phyloP scores from a whole-genome alignment of 1,139 yeast genomes.

The Ashbya aceris region DNA sequence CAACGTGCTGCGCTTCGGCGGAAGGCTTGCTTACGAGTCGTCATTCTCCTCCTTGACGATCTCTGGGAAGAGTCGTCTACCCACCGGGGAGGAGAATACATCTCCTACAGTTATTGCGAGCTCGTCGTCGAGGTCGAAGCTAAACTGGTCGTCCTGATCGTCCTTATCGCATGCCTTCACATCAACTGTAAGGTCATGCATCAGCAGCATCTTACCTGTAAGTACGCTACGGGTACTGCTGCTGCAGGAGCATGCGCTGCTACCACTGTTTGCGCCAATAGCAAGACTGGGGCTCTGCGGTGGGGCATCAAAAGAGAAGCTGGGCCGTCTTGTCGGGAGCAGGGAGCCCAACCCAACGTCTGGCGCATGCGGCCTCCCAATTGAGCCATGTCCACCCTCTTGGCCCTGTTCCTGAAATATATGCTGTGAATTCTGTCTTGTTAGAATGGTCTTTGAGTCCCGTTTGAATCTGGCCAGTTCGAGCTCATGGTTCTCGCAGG shows the following conservation, averaged over 20 bases:
- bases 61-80: background rate
- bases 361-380: background rate
- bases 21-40: background rate
- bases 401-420: conserved; percentile 6
- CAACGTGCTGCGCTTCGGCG: no score
- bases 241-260: conserved; percentile 11
- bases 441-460: conserved; percentile 39
- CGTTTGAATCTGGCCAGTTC: conserved; percentile 63
- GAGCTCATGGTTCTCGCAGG: conserved; percentile 57
- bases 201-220: conserved; percentile 12
- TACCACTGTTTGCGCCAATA: conserved; percentile 7
- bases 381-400: background rate
- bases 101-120: background rate
- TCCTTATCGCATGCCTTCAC: conserved; percentile 7
- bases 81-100: background rate
- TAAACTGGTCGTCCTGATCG: conserved; percentile 8
- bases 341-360: background rate
- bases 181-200: conserved; percentile 14
- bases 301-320: background rate
- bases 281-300: background rate
- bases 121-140: conserved; percentile 14
- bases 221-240: conserved; percentile 7
- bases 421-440: conserved; percentile 31
- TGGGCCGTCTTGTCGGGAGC: background rate
- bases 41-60: background rate